A percentile compares a stretch with the other conserved stretches of the same genome.
Conservation (phyloP, 2,329 filamentous ascomycete genomes). For the Botrytis porri region DNA sequence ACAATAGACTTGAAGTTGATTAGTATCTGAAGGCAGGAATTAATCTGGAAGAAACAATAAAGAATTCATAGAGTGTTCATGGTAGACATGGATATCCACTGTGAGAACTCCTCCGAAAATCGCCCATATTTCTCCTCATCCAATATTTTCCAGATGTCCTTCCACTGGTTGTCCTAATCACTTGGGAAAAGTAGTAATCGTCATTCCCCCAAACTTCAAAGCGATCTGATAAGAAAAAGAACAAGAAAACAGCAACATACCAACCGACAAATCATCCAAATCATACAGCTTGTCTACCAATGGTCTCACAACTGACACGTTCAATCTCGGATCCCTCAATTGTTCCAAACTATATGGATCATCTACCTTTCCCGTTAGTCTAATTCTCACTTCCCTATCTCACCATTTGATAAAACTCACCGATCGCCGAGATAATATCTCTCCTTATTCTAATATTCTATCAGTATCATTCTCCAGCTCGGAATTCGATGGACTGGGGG, state of each 20-base stretch:
- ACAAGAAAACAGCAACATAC: conserved; percentile 43
- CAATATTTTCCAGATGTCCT: neutral
- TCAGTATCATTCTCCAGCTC: neutral
- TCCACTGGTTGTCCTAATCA: neutral
- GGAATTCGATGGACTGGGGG: neutral
- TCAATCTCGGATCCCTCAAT: conserved; percentile 76
- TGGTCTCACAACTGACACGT: conserved; percentile 68
- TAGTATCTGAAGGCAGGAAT: neutral
- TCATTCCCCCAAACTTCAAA: neutral
- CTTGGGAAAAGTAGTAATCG: neutral
- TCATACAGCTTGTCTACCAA: conserved; percentile 82
- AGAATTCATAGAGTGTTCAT: neutral
- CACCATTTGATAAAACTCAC: conserved; percentile 45
- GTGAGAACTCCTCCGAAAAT: neutral
- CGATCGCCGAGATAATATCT: conserved; percentile 61
- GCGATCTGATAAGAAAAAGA: neutral
- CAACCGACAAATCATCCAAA: conserved; percentile 73
- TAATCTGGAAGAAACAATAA: neutral
- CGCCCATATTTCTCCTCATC: neutral
- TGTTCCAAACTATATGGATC: conserved; percentile 71
- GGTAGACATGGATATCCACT: neutral
- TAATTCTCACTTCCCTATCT: neutral
- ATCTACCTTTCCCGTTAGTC: conserved; percentile 41
- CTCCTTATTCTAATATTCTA: conserved; percentile 49
- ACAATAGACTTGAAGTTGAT: conserved; percentile 62